Evolutionary conservation across 2,329 filamentous ascomycete genomes (phyloP), one percentile per base, ranked within the genome.

Genomic region (Aplosporella prunicola): DNA sequence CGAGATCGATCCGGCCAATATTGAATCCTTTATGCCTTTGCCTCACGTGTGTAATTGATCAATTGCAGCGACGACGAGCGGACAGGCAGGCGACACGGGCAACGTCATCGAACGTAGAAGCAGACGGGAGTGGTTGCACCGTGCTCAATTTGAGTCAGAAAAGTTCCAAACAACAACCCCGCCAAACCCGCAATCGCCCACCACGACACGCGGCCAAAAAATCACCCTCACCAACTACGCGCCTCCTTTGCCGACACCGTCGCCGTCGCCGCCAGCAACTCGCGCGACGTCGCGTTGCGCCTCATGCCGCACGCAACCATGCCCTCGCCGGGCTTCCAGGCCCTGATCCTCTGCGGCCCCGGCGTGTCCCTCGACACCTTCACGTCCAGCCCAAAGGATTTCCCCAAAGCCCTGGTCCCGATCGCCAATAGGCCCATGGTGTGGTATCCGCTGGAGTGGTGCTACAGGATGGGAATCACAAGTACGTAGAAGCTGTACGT

Each of bases 351-450:
- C 33, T 91, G 84, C 56, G 84, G 84, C 3, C 84, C 84, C 16
- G 84, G 84, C 38, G 83, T 80, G 7, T 87, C 81, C 0, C 81
- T 91, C 48, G 78, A 81, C 30, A 89, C 84, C 1, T 89, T 91
- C 56, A 88, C 82, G 2, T 79, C 82, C 3, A 84, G 80, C 44
- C 80, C 83, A 5, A 78, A 82, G 61, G 80, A 88, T 53, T 79
- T 83, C 43, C 83, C 84, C 8, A 91, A 91, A 62, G 83, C 84
- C 8, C 72, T 91, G 15, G 64, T 91, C 6, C 84, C 84, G 5
- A 82, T 91, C 42, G 84, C 84, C 23, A 91, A 91, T 57, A 66
- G 84, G 48, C 84, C 84, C 1, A 91, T 91, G 84, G 80, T 91
- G 30, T 89, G 85, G 82, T 91, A 91, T 57, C 80, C 84, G 5